These are phyloP conservation scores for Pseudocercospora vitis DNA, from an alignment of 2,329 filamentous ascomycete species.

Conservation along the genomic window DNA sequence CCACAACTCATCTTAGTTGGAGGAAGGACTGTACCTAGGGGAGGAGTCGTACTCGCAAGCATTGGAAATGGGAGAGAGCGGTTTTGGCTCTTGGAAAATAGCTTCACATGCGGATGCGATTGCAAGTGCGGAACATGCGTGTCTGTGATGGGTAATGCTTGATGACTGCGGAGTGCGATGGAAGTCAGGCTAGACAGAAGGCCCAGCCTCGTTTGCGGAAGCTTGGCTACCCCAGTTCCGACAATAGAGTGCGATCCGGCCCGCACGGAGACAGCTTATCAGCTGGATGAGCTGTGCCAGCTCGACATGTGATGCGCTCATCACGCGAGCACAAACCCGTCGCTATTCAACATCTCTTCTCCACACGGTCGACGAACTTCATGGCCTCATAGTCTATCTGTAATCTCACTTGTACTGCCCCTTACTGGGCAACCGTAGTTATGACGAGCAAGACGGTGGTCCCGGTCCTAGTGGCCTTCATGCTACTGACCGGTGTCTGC, in stretches of 20 bases:
- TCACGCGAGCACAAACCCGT: slow-evolving; percentile 15
- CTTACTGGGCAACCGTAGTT: slow-evolving; percentile 12
- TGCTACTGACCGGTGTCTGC: slow-evolving; percentile 92
- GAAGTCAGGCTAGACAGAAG: too few relatives aligned
- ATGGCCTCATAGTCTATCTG: background rate
- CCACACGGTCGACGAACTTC: background rate
- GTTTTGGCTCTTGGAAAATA: too few relatives aligned
- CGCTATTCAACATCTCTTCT: background rate
- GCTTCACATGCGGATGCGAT: too few relatives aligned
- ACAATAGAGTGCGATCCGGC: background rate
- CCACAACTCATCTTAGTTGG: too few relatives aligned
- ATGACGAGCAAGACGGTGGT: slow-evolving; percentile 68
- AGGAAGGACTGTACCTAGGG: too few relatives aligned
- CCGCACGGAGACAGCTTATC: slow-evolving; percentile 1
- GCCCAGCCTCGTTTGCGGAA: background rate
- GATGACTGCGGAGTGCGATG: too few relatives aligned
- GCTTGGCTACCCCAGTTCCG: too few relatives aligned
- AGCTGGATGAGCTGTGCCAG: background rate
- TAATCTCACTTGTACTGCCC: background rate
- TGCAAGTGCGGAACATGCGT: too few relatives aligned
- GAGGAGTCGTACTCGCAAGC: too few relatives aligned
- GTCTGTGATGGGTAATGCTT: too few relatives aligned
- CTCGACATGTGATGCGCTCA: background rate
- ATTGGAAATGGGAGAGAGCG: too few relatives aligned
- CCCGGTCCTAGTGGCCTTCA: slow-evolving; percentile 88